Evolutionary conservation across 805 yeast genomes (phyloP).

Genomic region (Lipomyces spencermartinsiae): DNA sequence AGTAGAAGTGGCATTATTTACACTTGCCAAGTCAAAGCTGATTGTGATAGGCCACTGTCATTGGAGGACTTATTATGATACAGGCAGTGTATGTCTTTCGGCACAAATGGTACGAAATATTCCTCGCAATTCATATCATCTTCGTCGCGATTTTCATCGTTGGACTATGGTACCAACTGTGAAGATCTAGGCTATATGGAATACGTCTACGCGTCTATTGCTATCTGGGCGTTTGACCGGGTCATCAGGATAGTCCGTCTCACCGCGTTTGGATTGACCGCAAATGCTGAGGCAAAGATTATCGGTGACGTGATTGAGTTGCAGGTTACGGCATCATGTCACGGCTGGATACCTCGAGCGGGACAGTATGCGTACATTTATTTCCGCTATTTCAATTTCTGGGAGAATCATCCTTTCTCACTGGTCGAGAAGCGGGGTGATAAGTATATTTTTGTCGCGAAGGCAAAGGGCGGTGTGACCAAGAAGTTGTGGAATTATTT

Average conservation of each 20-base stretch:
- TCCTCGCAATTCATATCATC: conserved; percentile 62
- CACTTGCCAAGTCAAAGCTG: background rate
- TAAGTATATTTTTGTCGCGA: conserved; percentile 19
- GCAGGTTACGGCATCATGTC: conserved; percentile 2
- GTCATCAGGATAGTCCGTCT: conserved; percentile 59
- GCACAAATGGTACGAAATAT: conserved; percentile 58
- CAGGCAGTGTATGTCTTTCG: conserved; percentile 23
- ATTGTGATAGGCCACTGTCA: background rate
- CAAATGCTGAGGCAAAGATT: conserved; percentile 4
- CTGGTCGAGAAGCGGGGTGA: conserved; percentile 20
- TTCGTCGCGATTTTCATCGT: conserved; percentile 60
- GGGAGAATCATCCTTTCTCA: conserved; percentile 35
- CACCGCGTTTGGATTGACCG: conserved; percentile 16
- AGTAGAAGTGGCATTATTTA: background rate
- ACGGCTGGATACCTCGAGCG: conserved; percentile 12
- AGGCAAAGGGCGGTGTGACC: conserved; percentile 23
- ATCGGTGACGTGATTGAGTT: conserved; percentile 11
- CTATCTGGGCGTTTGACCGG: conserved; percentile 76
- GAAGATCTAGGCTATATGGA: conserved; percentile 53
- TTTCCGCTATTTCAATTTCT: conserved; percentile 22
- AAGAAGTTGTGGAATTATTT: conserved; percentile 19
- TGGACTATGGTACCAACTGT: conserved; percentile 63
- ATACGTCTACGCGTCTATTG: conserved; percentile 60
- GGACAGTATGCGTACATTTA: conserved; percentile 38
- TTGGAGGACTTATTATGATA: conserved; percentile 20